Base-by-base conservation (phyloP, 1,284 basidiomycete genomes). In the Mycena citricolor region DNA sequence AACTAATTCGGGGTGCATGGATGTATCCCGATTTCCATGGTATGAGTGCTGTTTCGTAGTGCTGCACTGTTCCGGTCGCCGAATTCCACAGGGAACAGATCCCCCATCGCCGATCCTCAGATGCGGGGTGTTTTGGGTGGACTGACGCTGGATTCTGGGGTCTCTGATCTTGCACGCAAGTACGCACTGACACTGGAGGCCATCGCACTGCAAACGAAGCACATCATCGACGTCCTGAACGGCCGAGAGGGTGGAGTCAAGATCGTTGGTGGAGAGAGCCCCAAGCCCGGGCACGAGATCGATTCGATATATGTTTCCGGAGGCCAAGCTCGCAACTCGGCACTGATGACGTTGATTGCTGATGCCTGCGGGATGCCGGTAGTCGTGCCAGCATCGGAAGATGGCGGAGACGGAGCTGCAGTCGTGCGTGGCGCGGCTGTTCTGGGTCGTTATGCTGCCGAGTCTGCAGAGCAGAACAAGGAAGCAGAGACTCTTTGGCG, bases 191-290 rank as follows among this genome's bases (percentile, higher is more conserved):
- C 94, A 0, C 82, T 97, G 36, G 93, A 97, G 70, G 85, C 93
- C 8, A 95, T 99, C 64, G 90, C 93, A 5, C 79, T 98, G 16
- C 95, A 98, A 66, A 98, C 94, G 10, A 77, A 90, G 4, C 95
- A 98, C 67, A 98, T 99, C 62, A 74, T 99, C 44, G 90, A 94
- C 59, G 79, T 83, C 57, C 90, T 99, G 80, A 97, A 98, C 67
- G 65, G 60, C 13, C 78, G 83, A 29, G n/a, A n/a, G n/a, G n/a
- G n/a, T n/a, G n/a, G n/a, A n/a, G n/a, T n/a, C n/a, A n/a, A n/a
- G n/a, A n/a, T n/a, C n/a, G n/a, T n/a, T n/a, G n/a, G n/a, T n/a
- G n/a, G n/a, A n/a, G n/a, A n/a, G n/a, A n/a, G n/a, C n/a, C n/a
- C n/a, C n/a, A n/a, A n/a, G n/a, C 20, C 35, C 8, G 95, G 95